Evolutionary conservation across 257 asterid genomes (phyloP).

Genomic region (Verbena officinalis): DNA sequence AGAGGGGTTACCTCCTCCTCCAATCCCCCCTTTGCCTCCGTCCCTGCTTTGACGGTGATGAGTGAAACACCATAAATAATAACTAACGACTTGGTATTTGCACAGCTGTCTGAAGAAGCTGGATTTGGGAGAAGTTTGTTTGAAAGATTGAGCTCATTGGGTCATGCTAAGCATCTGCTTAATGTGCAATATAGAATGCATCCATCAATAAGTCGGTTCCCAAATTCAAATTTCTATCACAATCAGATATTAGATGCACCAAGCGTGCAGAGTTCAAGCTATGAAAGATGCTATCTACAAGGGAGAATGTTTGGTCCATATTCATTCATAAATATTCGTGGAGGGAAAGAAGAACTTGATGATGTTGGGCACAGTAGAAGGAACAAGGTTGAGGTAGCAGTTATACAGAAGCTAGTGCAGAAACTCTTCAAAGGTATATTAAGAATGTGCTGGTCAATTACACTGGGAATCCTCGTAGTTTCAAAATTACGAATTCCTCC

Average conservation of each 20-base stretch:
- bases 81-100: not conserved
- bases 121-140: slow-evolving; percentile 71
- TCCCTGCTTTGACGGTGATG: no score
- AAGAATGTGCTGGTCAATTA: not conserved
- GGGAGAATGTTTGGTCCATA: slow-evolving; percentile 66
- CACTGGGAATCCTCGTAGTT: no score
- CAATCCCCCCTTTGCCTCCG: no score
- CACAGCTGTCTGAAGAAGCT: slow-evolving; percentile 48
- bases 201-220: slow-evolving; percentile 54
- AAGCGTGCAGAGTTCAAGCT: slow-evolving; percentile 35
- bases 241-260: slow-evolving; percentile 51
- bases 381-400: slow-evolving; percentile 75
- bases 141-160: slow-evolving; percentile 54
- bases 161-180: slow-evolving; percentile 55
- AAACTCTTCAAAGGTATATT: slow-evolving; percentile 53
- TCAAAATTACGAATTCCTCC: no score
- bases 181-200: slow-evolving; percentile 66
- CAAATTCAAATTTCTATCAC: slow-evolving; percentile 49
- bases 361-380: slow-evolving; percentile 49
- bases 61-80: not conserved
- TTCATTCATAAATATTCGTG: slow-evolving; percentile 55
- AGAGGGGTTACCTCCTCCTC: no score
- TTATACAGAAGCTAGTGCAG: slow-evolving; percentile 47
- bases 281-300: slow-evolving; percentile 36
- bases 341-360: slow-evolving; percentile 55